phyloP scores from a whole-genome alignment of 1,284 basidiomycete genomes.

The Acaromyces ingoldii region DNA sequence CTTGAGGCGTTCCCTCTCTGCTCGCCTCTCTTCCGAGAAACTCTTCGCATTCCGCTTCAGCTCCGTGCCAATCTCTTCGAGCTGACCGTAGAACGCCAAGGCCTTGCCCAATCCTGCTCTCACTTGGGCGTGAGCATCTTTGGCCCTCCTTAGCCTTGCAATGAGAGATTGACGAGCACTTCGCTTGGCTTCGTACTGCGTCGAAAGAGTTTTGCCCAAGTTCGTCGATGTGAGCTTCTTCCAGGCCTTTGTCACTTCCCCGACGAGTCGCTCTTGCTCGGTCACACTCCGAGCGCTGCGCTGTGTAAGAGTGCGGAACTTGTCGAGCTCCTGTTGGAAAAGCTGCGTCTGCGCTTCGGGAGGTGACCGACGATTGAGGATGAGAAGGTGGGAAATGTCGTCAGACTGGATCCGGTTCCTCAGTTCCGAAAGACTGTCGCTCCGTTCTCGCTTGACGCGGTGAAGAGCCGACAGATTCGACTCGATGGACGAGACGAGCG shows the following conservation, averaged over 20 bases:
- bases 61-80: slow-evolving; percentile 64
- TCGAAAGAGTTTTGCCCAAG: slow-evolving; percentile 60
- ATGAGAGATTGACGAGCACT: slow-evolving; percentile 69
- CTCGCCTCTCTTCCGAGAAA: slow-evolving; percentile 64
- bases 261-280: slow-evolving; percentile 3
- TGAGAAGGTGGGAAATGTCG: slow-evolving; percentile 89
- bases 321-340: slow-evolving; percentile 13
- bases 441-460: slow-evolving; percentile 61
- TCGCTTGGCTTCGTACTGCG: slow-evolving; percentile 69
- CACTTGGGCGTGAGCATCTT: slow-evolving; percentile 80
- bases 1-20: slow-evolving; percentile 67
- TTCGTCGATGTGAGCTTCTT: not conserved
- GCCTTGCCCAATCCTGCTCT: slow-evolving; percentile 80
- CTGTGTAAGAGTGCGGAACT: slow-evolving; percentile 11
- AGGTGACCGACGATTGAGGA: slow-evolving; percentile 81
- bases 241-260: slow-evolving; percentile 4
- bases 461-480: slow-evolving; percentile 29
- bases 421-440: slow-evolving; percentile 81
- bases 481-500: slow-evolving; percentile 30
- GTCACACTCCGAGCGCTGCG: not conserved
- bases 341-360: slow-evolving; percentile 73
- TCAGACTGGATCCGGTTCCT: slow-evolving; percentile 96
- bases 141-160: slow-evolving; percentile 66
- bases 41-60: slow-evolving; percentile 63
- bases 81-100: slow-evolving; percentile 76